phyloP scores from a whole-genome alignment of 257 asterid species.

The Echites panduratus region DNA sequence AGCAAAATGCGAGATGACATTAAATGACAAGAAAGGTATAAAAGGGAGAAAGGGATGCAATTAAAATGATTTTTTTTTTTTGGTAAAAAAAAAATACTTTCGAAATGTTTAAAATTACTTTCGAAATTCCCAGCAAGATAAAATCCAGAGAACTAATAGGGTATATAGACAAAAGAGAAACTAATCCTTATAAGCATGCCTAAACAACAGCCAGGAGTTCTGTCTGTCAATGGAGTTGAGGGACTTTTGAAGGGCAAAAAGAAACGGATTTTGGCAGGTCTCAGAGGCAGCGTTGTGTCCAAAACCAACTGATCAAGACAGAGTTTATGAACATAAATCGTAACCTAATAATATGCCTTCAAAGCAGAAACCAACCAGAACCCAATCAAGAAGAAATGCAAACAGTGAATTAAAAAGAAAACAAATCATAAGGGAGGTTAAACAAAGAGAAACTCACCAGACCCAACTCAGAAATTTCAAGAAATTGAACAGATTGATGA shows the following conservation, averaged over 20 bases:
- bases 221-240: background rate
- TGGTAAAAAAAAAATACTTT: too few relatives aligned
- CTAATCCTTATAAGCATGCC: background rate
- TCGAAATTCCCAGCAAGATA: background rate
- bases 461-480: slow-evolving; percentile 22
- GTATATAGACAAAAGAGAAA: background rate
- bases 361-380: background rate
- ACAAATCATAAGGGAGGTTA: too few relatives aligned
- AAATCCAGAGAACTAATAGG: background rate
- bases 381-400: background rate
- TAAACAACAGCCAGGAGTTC: background rate
- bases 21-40: background rate
- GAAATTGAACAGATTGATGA: slow-evolving; percentile 23
- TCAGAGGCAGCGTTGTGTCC: background rate
- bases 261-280: background rate
- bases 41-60: background rate
- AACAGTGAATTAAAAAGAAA: background rate
- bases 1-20: background rate
- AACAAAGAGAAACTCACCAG: slow-evolving; percentile 9
- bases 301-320: background rate
- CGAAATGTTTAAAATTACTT: background rate
- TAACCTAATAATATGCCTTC: slow-evolving; percentile 1
- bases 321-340: background rate
- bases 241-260: background rate
- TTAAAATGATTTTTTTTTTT: too few relatives aligned